Evolutionary conservation across 805 yeast species (phyloP), one percentile per base, ranked within the genome.

Genomic region (Isabelozyma rhagii): DNA sequence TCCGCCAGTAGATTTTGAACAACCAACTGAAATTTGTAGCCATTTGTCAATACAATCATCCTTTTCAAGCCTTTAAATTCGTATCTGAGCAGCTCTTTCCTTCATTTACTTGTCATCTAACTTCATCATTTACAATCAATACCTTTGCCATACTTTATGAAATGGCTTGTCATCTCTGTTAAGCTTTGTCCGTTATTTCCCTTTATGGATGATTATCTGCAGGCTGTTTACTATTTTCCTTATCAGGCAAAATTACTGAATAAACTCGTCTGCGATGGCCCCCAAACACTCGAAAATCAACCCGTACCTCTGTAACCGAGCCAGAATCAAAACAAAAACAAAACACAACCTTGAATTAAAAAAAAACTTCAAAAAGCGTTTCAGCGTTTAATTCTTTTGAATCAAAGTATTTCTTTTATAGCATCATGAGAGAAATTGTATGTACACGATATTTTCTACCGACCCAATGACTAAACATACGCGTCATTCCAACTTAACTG

Each of bases 351-450:
- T 21, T 21, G 36, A 31, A 13, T 6, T 31, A 5, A 31, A 31
- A 31, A 31, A 21, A 21, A 31, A 31, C 5, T 8, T 31, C 8
- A 5, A 31, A 31, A 31, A 31, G n/a, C n/a, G 36, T 31, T 31
- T 31, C 36, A 31, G 36, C 36, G 36, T 31, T 31, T 31, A 31
- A 31, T 8, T 31, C 36, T 17, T 11, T 14, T 39, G 18, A 39
- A 17, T 39, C 25, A 39, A 39, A 15, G 8, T 17, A 11, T 10
- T 21, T 21, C 21, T 21, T 40, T 41, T 41, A 21, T 27, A 21
- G 21, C 45, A 54, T 27, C 45, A 59, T 59, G 63, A 59, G 63
- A 59, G 63, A 59, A 53, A 59, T 59, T 50, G 63, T 59, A 59
- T 41, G 63, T 59, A 47, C 40, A 21, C 6, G 25, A 21, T 21